A percentile compares a stretch with the other conserved stretches of the same genome.
phyloP scores from a whole-genome alignment of 129 eudicot genomes.

The Artemisia tridentata region DNA sequence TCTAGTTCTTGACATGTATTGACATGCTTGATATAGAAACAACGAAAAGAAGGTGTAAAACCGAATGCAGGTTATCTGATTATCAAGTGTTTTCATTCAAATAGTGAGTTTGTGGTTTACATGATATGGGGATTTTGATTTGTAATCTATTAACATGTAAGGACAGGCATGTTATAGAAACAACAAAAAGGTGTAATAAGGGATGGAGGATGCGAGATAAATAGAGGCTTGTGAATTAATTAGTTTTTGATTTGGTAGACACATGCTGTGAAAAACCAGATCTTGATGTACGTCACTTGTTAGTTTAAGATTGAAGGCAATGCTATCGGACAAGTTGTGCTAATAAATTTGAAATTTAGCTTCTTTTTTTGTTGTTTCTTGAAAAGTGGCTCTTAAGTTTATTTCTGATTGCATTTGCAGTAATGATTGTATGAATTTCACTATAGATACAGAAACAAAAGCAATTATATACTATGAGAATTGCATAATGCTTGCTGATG shows the following conservation, averaged over 20 bases:
- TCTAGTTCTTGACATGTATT: no score
- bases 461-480: no score
- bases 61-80: no score
- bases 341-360: not conserved
- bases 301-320: constrained; percentile 11
- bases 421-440: constrained; percentile 4
- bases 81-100: no score
- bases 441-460: not conserved
- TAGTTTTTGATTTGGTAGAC: not conserved
- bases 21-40: no score
- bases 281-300: not conserved
- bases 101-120: no score
- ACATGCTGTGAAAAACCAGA: not conserved
- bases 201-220: not conserved
- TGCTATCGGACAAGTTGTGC: not conserved
- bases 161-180: not conserved
- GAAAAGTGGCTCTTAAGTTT: no score
- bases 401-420: not conserved
- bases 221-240: not conserved
- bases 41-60: no score
- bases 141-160: no score
- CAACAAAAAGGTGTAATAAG: not conserved
- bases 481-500: no score
- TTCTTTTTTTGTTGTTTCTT: no score
- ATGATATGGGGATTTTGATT: no score